Conservation (phyloP, 1,284 basidiomycete species). For the Sporisorium exsertum region DNA sequence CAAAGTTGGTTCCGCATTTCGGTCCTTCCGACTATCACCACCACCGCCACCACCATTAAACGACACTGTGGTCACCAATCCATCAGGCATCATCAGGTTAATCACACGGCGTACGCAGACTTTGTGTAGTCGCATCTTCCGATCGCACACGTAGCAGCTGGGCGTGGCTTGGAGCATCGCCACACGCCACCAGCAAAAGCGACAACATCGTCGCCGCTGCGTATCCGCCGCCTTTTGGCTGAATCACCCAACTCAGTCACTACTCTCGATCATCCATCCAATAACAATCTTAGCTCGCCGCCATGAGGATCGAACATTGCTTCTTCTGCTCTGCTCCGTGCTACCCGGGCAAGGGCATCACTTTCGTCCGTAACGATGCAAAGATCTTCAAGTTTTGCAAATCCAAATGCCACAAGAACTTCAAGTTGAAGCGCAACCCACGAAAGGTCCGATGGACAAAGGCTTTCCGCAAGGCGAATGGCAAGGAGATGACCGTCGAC, state of each 20-base stretch:
- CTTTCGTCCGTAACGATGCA: constrained; percentile 68
- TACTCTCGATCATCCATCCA: too few species aligned
- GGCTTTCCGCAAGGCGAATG: constrained; percentile 97
- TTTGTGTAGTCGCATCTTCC: neutral
- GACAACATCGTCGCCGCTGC: neutral
- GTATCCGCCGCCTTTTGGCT: neutral
- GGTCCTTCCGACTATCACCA: neutral
- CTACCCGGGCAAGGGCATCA: constrained; percentile 84
- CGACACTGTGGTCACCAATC: neutral
- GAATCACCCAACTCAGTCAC: neutral
- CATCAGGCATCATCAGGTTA: neutral
- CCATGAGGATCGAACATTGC: constrained; percentile 71
- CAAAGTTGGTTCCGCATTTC: neutral
- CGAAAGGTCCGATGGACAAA: constrained; percentile 99
- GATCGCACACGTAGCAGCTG: neutral
- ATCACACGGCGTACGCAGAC: neutral
- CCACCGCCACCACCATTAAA: constrained; percentile 3
- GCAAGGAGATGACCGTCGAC: constrained; percentile 99
- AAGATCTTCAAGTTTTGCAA: constrained; percentile 68
- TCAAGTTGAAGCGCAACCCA: constrained; percentile 99
- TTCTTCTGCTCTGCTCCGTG: constrained; percentile 85
- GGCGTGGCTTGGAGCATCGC: neutral
- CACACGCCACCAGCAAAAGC: neutral
- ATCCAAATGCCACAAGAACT: constrained; percentile 70
- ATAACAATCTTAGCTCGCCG: neutral